Evolutionary conservation across 2,329 filamentous ascomycete genomes (phyloP), one percentile per base, ranked within the genome.

Genomic region (Chrysoporthe austroafricana): DNA sequence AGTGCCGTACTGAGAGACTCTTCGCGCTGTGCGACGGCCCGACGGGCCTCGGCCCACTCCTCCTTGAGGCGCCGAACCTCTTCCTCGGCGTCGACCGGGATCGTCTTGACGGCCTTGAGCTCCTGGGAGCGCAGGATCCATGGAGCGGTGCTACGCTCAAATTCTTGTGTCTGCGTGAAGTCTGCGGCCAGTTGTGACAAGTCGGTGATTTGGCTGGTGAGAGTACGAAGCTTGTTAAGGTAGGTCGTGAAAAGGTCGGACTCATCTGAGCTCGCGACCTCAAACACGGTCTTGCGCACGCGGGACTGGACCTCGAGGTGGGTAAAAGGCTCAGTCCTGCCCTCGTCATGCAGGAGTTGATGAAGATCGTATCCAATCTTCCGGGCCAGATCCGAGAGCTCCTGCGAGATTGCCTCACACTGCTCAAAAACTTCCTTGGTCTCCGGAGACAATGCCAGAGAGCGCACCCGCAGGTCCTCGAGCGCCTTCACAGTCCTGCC

Each of bases 41-140:
- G 89, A 3, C 92, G 90, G 26, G 91, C 89, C 74, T 95, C 92
- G 71, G 90, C 88, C 72, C 96, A 87, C 72, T 95, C 91, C 64
- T 94, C 92, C 73, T 90, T 93, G 67, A 97, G 83, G 26, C 90
- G 88, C 7, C 91, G 88, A 64, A 97, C 86, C 77, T 97, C 92
- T 74, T 95, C 92, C 75, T 97, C 93, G 0, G 91, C 89, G 74
- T 97, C 93, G 50, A 94, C 85, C 0, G 93, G 90, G 46, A 93
- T 87, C 32, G 88, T 89, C 81, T 96, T 95, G 72, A 91, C 90
- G n/a, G 88, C 88, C 77, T 91, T 93, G 64, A 98, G 85, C 74
- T 96, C 91, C 73, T 91, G 88, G 3, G 93, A 90, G 64, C 94
- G 90, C 43, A 93, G 84, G 64, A 91, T 85, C 96, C 96, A 99